These are phyloP conservation scores for Ogataea paraovalis DNA, from an alignment of 805 yeast species.

Conservation along the genomic window DNA sequence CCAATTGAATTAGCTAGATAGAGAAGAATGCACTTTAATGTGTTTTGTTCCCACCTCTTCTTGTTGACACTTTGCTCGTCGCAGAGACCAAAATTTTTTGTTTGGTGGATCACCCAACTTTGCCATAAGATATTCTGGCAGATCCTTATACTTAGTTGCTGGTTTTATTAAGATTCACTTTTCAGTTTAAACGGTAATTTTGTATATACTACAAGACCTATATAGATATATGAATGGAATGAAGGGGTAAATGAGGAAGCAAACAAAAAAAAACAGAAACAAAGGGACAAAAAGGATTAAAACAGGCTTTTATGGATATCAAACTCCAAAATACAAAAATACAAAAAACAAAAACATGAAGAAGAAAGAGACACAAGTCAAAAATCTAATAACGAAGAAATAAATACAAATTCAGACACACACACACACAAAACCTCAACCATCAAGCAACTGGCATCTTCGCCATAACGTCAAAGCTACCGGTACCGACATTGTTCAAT, in stretches of 20 bases:
- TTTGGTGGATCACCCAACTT: not conserved
- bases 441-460: constrained; percentile 35
- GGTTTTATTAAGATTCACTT: too few species aligned
- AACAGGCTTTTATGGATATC: not conserved
- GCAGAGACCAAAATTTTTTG: not conserved
- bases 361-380: not conserved
- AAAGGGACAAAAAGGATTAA: not conserved
- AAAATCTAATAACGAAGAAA: not conserved
- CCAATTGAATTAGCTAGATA: not conserved
- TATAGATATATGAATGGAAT: not conserved
- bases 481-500: constrained; percentile 90
- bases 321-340: not conserved
- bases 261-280: not conserved
- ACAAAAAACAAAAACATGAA: not conserved
- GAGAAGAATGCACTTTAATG: not conserved
- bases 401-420: not conserved
- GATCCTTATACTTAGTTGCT: not conserved
- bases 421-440: too few species aligned
- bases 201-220: not conserved
- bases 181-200: not conserved
- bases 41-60: not conserved
- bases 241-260: not conserved
- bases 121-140: constrained; percentile 1
- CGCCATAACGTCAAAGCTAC: constrained; percentile 80
- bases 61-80: not conserved